Percentiles rank a stretch among this genome's conserved stretches.
These are phyloP conservation scores for Choiromyces venosus DNA, from an alignment of 495 filamentous ascomycete species.

Conservation along the genomic window DNA sequence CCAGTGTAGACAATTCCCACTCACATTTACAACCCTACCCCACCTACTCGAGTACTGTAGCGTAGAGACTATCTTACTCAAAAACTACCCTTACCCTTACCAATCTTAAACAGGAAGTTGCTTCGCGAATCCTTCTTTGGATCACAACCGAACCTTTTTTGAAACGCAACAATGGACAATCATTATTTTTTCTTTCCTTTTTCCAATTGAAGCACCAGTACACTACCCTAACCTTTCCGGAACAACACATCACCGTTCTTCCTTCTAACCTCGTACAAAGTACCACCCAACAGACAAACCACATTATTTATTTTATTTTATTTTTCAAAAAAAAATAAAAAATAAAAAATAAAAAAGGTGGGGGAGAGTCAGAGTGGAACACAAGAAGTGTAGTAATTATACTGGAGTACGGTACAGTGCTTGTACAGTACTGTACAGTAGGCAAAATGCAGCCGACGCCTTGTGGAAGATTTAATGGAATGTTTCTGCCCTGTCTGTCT, in stretches of 20 bases:
- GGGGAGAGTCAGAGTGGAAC: neutral
- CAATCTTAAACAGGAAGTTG: neutral
- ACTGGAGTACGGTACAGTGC: neutral
- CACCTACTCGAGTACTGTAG: neutral
- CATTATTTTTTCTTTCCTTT: neutral
- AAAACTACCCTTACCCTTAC: neutral
- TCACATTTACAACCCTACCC: neutral
- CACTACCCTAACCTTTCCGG: neutral
- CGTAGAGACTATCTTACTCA: too few species aligned
- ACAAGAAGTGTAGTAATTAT: neutral
- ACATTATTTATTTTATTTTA: too few species aligned
- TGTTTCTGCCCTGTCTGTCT: constrained; percentile 29
- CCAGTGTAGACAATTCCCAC: neutral
- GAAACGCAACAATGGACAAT: neutral
- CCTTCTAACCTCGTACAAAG: neutral
- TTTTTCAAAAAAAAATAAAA: neutral
- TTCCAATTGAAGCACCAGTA: neutral
- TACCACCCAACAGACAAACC: neutral
- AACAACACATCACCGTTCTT: neutral
- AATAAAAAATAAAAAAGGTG: neutral
- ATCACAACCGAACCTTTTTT: neutral
- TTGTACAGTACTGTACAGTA: neutral
- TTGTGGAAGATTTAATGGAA: constrained; percentile 39
- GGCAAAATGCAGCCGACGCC: constrained; percentile 29
- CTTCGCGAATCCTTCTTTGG: neutral